Percentiles rank a stretch among this genome's conserved stretches.
These are phyloP conservation scores for Suillus americanus DNA, from an alignment of 768 basidiomycete genomes.

Conservation along the genomic window DNA sequence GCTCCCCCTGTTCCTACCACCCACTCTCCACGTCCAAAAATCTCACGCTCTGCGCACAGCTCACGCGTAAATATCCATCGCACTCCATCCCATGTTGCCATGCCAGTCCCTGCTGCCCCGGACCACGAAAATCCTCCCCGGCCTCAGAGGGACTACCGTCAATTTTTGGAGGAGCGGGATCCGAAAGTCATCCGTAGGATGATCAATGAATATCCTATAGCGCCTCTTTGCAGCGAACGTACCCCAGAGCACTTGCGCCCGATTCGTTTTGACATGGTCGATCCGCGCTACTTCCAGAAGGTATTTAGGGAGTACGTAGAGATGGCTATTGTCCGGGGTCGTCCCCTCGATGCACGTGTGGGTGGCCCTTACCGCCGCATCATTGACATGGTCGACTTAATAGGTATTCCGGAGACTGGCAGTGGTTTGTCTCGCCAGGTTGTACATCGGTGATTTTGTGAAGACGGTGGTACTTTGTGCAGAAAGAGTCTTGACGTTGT, in stretches of 20 bases:
- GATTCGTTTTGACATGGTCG: constrained; percentile 11
- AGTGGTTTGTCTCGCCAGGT: background rate
- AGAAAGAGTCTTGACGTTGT: background rate
- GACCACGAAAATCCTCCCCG: background rate
- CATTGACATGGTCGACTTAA: background rate
- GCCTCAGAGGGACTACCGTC: background rate
- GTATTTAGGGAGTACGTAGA: background rate
- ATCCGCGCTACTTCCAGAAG: background rate
- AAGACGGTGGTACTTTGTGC: background rate
- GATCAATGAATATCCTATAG: constrained; percentile 6
- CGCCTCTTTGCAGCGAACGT: constrained; percentile 2
- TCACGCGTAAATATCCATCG: constrained; percentile 5
- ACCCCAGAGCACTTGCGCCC: constrained; percentile 10
- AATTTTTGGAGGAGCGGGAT: background rate
- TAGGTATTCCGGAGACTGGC: constrained; percentile 8
- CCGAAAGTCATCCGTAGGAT: background rate
- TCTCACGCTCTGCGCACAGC: constrained; percentile 1
- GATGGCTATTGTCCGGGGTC: constrained; percentile 7
- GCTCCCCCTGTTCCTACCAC: background rate
- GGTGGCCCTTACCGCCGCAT: constrained; percentile 8
- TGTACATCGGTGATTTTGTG: background rate
- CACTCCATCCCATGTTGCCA: background rate
- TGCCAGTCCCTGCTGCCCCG: background rate
- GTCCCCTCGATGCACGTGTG: constrained; percentile 13
- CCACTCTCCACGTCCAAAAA: background rate